phyloP scores from a whole-genome alignment of 2,329 filamentous ascomycete species.

The Monosporascus cannonballus region DNA sequence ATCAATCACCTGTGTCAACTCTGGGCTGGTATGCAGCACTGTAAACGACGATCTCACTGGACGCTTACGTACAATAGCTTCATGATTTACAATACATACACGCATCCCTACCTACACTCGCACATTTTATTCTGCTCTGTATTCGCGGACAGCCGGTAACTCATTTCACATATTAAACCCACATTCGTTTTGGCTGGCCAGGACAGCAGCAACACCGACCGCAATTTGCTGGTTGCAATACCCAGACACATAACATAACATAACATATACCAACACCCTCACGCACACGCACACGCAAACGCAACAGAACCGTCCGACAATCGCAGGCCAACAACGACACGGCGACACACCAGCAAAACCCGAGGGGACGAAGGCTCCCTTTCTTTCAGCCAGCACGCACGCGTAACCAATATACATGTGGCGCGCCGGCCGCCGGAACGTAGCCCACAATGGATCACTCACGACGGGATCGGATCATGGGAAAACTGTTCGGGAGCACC shows the following conservation, averaged over 20 bases:
- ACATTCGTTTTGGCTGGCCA: background rate
- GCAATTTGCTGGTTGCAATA: background rate
- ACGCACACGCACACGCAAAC: background rate
- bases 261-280: background rate
- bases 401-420: background rate
- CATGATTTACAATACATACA: background rate
- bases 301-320: background rate
- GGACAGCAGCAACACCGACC: background rate
- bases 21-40: background rate
- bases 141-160: too few relatives aligned
- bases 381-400: too few relatives aligned
- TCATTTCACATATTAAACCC: background rate
- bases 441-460: slow-evolving; percentile 23
- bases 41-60: background rate
- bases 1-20: background rate
- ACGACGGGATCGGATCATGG: slow-evolving; percentile 48
- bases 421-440: background rate
- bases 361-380: background rate
- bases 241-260: too few relatives aligned
- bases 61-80: background rate
- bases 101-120: background rate
- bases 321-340: background rate
- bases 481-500: slow-evolving; percentile 51
- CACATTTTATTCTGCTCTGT: background rate
- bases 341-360: background rate